A percentile compares a stretch with the other conserved stretches of the same genome.
phyloP scores from a whole-genome alignment of 73 alveolate species.

The Paraurostyla sp. region DNA sequence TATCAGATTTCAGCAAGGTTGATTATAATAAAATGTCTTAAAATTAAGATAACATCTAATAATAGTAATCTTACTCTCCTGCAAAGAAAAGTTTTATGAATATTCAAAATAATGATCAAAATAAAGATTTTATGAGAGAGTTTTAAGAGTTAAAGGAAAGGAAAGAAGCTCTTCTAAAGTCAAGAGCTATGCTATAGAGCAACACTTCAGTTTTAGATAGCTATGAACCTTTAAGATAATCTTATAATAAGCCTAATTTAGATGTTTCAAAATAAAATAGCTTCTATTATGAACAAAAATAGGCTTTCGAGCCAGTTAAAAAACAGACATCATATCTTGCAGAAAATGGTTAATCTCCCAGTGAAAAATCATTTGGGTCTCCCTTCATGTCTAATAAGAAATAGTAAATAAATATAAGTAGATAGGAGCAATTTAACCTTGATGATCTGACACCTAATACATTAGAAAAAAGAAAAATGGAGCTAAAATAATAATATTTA shows the following conservation, averaged over 20 bases:
- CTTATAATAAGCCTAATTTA: background rate
- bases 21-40: background rate
- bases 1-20: background rate
- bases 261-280: background rate
- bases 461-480: background rate
- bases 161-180: slow-evolving; percentile 33
- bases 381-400: slow-evolving; percentile 42
- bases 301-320: slow-evolving; percentile 19
- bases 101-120: background rate
- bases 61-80: background rate
- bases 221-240: background rate
- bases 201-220: background rate
- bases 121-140: background rate
- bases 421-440: background rate
- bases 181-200: slow-evolving; percentile 2
- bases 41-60: background rate
- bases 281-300: background rate
- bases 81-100: background rate
- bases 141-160: slow-evolving; percentile 23
- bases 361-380: slow-evolving; percentile 50
- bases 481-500: background rate
- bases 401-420: background rate
- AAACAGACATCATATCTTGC: background rate
- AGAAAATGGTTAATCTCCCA: slow-evolving; percentile 7
- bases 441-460: slow-evolving; percentile 37